Evolutionary conservation across 1,139 yeast species (phyloP).

Genomic region (Pneumocystis carinii): DNA sequence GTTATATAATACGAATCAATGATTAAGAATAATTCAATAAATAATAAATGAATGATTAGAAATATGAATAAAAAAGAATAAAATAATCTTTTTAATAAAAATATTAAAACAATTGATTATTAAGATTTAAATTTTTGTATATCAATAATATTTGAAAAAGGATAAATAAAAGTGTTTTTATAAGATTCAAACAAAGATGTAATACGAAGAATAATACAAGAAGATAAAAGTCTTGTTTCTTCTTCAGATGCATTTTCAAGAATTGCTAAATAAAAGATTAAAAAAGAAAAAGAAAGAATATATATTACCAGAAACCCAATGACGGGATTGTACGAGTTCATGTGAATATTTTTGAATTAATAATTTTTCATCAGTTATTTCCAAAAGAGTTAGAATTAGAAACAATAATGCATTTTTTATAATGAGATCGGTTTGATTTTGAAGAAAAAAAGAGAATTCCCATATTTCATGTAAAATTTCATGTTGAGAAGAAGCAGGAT

Average conservation of each 20-base stretch:
- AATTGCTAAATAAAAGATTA: background rate
- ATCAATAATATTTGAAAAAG: too few species aligned
- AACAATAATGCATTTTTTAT: background rate
- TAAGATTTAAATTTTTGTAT: too few species aligned
- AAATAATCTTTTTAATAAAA: too few species aligned
- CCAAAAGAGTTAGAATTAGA: background rate
- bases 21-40: too few species aligned
- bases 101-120: too few species aligned
- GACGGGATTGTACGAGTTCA: background rate
- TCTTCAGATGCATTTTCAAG: background rate
- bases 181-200: background rate
- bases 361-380: background rate
- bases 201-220: background rate
- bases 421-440: background rate
- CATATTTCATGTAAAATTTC: background rate
- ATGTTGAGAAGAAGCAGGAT: background rate
- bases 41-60: too few species aligned
- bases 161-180: too few species aligned
- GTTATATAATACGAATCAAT: too few species aligned
- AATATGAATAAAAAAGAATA: too few species aligned
- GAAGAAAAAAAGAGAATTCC: background rate
- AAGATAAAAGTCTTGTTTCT: background rate
- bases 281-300: background rate
- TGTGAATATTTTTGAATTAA: too few species aligned
- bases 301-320: background rate